Evolutionary conservation across 2,329 filamentous ascomycete genomes (phyloP).

Genomic region (Aspergillus sp.): DNA sequence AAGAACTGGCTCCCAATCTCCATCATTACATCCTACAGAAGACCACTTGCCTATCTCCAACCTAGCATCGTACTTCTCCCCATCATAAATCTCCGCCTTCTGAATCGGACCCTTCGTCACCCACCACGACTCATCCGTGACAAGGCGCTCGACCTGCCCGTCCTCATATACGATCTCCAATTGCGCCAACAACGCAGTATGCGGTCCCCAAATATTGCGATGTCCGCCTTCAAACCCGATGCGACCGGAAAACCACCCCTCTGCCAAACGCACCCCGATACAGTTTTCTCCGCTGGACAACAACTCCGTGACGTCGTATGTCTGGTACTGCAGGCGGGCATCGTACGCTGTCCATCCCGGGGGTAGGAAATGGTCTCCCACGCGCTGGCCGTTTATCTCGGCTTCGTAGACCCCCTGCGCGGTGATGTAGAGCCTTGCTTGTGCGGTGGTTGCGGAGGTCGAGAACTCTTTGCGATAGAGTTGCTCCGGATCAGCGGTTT

Average conservation of each 20-base stretch:
- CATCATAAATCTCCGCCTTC: constrained; percentile 50
- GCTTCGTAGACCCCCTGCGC: constrained; percentile 49
- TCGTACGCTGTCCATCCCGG: constrained; percentile 53
- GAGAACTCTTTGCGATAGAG: constrained; percentile 35
- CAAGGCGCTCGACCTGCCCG: constrained; percentile 7
- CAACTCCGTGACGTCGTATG: constrained; percentile 50
- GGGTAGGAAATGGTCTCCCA: constrained; percentile 46
- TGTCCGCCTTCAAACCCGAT: constrained; percentile 23
- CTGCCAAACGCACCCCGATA: constrained; percentile 43
- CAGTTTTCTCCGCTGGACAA: constrained; percentile 39
- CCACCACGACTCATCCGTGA: constrained; percentile 10
- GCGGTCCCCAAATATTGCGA: constrained; percentile 18
- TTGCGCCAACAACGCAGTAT: constrained; percentile 5
- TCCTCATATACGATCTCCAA: constrained; percentile 1
- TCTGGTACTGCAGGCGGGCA: constrained; percentile 52
- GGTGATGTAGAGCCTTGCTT: constrained; percentile 46
- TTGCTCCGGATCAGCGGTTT: neutral
- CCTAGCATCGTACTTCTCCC: constrained; percentile 50
- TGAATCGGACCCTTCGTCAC: constrained; percentile 11
- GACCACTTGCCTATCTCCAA: constrained; percentile 33
- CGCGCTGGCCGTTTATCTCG: constrained; percentile 47
- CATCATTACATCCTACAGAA: neutral
- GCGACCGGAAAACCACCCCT: constrained; percentile 49
- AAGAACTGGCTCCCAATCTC: constrained; percentile 20
- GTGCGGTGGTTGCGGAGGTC: constrained; percentile 4